A percentile compares a stretch with the other conserved stretches of the same genome.
phyloP scores from a whole-genome alignment of 139 green algal species.

The Chlorella sorokiniana region DNA sequence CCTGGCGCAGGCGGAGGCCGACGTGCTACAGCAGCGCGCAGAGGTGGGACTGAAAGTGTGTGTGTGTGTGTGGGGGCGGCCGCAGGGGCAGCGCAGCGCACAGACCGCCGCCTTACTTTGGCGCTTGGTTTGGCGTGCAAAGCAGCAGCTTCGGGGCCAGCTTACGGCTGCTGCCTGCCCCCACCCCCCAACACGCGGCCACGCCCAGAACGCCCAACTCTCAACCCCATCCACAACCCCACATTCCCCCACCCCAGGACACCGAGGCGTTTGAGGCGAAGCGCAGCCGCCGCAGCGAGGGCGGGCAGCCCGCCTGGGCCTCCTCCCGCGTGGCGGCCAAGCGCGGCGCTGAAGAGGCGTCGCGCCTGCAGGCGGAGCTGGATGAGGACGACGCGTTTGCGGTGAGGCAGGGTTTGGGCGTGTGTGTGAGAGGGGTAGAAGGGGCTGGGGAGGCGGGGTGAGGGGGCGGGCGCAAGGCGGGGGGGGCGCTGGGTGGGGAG shows the following conservation, averaged over 20 bases:
- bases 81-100: not conserved
- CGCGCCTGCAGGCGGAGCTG: constrained; percentile 40
- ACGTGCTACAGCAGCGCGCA: constrained; percentile 77
- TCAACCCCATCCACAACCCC: not conserved
- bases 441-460: not conserved
- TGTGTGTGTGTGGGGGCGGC: not conserved
- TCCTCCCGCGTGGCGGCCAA: constrained; percentile 14
- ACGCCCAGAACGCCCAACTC: not conserved
- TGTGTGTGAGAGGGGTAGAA: not conserved
- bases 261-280: constrained; percentile 81
- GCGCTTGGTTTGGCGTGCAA: no score
- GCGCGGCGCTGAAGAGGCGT: not conserved
- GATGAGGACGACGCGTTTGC: constrained; percentile 58
- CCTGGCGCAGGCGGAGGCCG: constrained; percentile 71
- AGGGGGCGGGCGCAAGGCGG: not conserved
- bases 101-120: no score
- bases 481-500: not conserved
- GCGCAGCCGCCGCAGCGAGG: constrained; percentile 37
- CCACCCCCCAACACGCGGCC: no score
- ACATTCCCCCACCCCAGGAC: constrained; percentile 55
- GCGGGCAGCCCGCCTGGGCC: constrained; percentile 21
- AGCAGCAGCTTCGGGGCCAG: no score
- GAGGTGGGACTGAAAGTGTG: constrained; percentile 48
- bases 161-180: no score
- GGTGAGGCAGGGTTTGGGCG: not conserved